These are phyloP conservation scores for Mucor sp. DNA, from an alignment of 371 early-diverging fungal genomes.

Conservation along the genomic window DNA sequence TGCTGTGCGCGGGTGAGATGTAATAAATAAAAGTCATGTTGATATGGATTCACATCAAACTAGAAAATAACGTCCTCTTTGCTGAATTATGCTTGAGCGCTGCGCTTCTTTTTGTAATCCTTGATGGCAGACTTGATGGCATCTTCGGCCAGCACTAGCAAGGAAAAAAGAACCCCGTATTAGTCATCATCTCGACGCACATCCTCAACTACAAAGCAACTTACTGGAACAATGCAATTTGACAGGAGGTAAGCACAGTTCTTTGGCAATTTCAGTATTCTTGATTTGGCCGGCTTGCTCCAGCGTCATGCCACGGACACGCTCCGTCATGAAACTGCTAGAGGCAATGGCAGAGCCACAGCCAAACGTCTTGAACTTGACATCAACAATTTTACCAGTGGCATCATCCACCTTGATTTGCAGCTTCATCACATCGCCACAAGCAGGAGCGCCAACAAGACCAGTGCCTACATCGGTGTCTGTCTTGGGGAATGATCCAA, in stretches of 20 bases:
- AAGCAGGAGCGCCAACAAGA: slow-evolving; percentile 99
- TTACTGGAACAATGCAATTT: slow-evolving; percentile 98
- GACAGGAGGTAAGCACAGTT: slow-evolving; percentile 96
- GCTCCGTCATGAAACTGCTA: slow-evolving; percentile 92
- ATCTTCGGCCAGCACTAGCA: slow-evolving; percentile 96
- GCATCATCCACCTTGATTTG: slow-evolving; percentile 96
- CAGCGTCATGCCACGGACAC: slow-evolving; percentile 92
- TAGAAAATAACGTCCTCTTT: not conserved
- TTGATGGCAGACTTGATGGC: slow-evolving; percentile 97
- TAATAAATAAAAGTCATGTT: not conserved
- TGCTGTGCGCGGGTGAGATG: not conserved
- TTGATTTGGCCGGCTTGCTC: slow-evolving; percentile 92
- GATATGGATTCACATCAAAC: not conserved
- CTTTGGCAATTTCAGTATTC: slow-evolving; percentile 97
- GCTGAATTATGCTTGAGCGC: not conserved
- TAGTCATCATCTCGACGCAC: not conserved
- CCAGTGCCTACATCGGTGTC: slow-evolving; percentile 95
- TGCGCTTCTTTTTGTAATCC: slow-evolving; percentile 81
- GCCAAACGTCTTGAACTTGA: slow-evolving; percentile 99
- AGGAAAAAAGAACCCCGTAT: not conserved
- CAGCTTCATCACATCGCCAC: slow-evolving; percentile 99
- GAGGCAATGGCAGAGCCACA: slow-evolving; percentile 99
- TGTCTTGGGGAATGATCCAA: slow-evolving; percentile 91
- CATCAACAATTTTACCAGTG: slow-evolving; percentile 92
- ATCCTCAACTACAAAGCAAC: slow-evolving; percentile 21